phyloP scores from a whole-genome alignment of 495 filamentous ascomycete species.

The Penicillium psychrofluorescens region DNA sequence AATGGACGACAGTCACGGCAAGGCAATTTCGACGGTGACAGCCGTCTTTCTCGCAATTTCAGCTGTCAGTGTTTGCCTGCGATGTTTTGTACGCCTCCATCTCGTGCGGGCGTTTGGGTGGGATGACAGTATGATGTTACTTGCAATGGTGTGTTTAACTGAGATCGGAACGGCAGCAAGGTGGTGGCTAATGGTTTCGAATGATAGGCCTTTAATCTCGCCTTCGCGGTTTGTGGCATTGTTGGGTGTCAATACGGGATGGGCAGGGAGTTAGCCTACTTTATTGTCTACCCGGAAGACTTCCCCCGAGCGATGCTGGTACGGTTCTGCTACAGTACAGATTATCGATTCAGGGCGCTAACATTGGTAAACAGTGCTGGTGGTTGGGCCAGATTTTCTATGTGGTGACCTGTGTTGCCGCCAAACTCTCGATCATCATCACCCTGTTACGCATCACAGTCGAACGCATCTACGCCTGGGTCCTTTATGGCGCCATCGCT shows the following conservation, averaged over 20 bases:
- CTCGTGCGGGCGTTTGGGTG: constrained; percentile 24
- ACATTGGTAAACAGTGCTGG: constrained; percentile 15
- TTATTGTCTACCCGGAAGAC: constrained; percentile 11
- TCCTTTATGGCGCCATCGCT: constrained; percentile 23
- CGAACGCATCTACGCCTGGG: constrained; percentile 15
- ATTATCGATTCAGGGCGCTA: background rate
- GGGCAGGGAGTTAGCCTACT: constrained; percentile 17
- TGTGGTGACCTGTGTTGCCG: constrained; percentile 23
- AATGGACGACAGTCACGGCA: constrained; percentile 13
- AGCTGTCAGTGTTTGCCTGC: constrained; percentile 14
- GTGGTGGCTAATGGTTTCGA: too few relatives aligned
- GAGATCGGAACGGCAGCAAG: too few relatives aligned
- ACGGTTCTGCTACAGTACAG: constrained; percentile 1
- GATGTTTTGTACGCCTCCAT: constrained; percentile 24
- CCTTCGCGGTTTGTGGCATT: constrained; percentile 23
- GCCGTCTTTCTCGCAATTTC: constrained; percentile 24
- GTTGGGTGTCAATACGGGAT: constrained; percentile 22
- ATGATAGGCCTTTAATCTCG: constrained; percentile 15
- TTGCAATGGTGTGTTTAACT: constrained; percentile 21
- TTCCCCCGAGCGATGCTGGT: constrained; percentile 21
- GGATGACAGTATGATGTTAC: constrained; percentile 25
- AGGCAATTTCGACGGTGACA: constrained; percentile 23
- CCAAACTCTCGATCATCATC: constrained; percentile 30
- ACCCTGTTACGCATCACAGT: constrained; percentile 31
- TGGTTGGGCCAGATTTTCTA: constrained; percentile 28